These are phyloP conservation scores for Evernia prunastri DNA, from an alignment of 495 filamentous ascomycete species.

Conservation along the genomic window DNA sequence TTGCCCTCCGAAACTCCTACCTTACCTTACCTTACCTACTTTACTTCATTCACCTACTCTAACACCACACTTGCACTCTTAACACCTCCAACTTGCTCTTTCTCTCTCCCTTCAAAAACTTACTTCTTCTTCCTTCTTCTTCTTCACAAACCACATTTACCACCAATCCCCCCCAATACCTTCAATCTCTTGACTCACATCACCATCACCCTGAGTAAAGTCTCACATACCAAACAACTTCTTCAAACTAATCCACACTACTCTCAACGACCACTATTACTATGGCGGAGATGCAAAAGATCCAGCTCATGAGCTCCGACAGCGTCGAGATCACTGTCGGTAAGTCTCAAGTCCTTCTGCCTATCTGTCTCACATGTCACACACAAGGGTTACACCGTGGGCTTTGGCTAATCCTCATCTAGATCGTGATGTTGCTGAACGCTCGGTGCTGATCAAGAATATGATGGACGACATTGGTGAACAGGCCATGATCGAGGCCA, in stretches of 20 bases:
- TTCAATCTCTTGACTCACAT: not conserved
- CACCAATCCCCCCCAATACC: not conserved
- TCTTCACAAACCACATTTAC: not conserved
- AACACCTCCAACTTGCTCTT: too few relatives aligned
- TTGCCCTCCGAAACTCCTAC: not conserved
- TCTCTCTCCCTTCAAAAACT: not conserved
- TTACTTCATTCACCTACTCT: not conserved
- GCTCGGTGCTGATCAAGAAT: conserved; percentile 94
- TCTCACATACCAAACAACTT: not conserved
- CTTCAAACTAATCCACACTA: not conserved
- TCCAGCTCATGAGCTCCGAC: conserved; percentile 55
- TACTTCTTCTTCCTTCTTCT: not conserved
- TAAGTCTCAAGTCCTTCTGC: conserved; percentile 28
- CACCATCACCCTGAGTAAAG: conserved; percentile 8
- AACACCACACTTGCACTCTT: too few relatives aligned
- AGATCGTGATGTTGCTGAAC: conserved; percentile 84
- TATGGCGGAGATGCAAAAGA: conserved; percentile 31
- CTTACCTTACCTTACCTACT: not conserved
- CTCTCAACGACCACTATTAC: not conserved
- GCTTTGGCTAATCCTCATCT: conserved; percentile 24
- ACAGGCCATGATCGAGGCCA: conserved; percentile 53
- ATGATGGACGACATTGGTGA: conserved; percentile 89
- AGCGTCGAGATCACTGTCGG: conserved; percentile 48
- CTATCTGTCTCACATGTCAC: not conserved
- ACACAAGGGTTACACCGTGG: not conserved